Base-by-base conservation (phyloP, 2,329 filamentous ascomycete species). In the Colletotrichum tropicale region DNA sequence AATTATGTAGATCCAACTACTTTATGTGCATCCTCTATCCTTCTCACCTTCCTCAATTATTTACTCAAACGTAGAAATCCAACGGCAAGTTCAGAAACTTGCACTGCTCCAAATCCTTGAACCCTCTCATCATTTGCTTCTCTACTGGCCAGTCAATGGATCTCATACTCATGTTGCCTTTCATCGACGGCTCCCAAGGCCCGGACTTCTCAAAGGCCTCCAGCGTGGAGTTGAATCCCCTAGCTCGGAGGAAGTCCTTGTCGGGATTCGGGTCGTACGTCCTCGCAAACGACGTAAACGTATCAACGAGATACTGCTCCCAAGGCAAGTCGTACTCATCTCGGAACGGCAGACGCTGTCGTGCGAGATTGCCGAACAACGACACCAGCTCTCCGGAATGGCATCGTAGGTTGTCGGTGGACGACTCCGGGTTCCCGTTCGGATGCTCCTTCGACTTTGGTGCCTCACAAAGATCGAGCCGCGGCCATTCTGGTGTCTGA, bases 401-500 rank as follows among this genome's bases (percentile, higher is more conserved):
- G 48, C 88, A 85, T n/a, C 87, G 85, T 78, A 88, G 88, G 80
- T 90, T 76, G n/a, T 71, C 24, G 5, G n/a, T 26, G 18, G 64
- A n/a, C 30, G 75, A 72, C 16, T 73, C 36, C 2, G 91, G 65
- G 86, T 90, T 88, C 60, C 89, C 84, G 28, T 79, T 7, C 1
- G 84, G 85, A 76, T 58, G 85, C 75, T 72, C 81, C 77, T 80
- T 85, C 12, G 70, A 65, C 66, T 70, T 75, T 5, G 74, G 71
- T 75, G 78, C 86, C 81, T 81, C 87, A 86, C 88, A 89, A 1
- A 88, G 84, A 58, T 89, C 88, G 4, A 89, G 85, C 24, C 86
- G 83, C 64, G 92, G 91, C 36, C 89, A 91, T 43, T 88, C 88
- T 65, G 87, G 87, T 2, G 87, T 88, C 71, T 87, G 86, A 78